Conservation (phyloP, 805 yeast species). For the Kurtzmaniella cleridarum region DNA sequence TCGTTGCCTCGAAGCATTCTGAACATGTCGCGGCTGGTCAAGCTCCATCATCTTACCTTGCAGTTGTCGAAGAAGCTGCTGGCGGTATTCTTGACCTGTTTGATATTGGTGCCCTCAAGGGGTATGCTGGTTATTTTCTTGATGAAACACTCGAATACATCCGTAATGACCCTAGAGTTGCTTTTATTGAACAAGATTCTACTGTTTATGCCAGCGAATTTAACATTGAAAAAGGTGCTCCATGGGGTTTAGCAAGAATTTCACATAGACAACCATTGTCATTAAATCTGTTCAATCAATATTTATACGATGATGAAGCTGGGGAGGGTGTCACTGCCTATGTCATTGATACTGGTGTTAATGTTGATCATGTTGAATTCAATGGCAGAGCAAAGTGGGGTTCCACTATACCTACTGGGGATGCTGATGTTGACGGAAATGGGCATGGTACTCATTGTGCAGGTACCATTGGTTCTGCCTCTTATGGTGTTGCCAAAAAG, state of each 20-base stretch:
- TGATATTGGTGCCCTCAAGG: conserved; percentile 55
- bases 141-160: conserved; percentile 69
- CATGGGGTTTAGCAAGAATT: conserved; percentile 92
- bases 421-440: conserved; percentile 70
- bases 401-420: conserved; percentile 68
- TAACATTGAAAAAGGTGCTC: conserved; percentile 74
- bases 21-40: conserved; percentile 31
- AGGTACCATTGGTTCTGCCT: conserved; percentile 82
- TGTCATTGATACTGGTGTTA: conserved; percentile 86
- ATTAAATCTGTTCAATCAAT: conserved; percentile 66
- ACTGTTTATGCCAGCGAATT: conserved; percentile 59
- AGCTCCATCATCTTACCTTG: conserved; percentile 32
- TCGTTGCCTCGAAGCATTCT: conserved; percentile 54
- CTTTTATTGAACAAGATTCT: conserved; percentile 72
- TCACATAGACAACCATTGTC: conserved; percentile 73
- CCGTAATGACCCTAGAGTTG: conserved; percentile 57
- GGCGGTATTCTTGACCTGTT: conserved; percentile 63
- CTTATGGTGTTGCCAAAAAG: conserved; percentile 80
- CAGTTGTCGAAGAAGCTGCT: conserved; percentile 18
- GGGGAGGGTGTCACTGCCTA: conserved; percentile 85
- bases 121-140: conserved; percentile 84
- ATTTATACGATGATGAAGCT: conserved; percentile 64
- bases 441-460: conserved; percentile 98
- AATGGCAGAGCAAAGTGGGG: conserved; percentile 87
- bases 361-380: conserved; percentile 69